These are phyloP conservation scores for Teunomyces barrocoloradensis DNA, from an alignment of 805 yeast genomes.

Conservation along the genomic window DNA sequence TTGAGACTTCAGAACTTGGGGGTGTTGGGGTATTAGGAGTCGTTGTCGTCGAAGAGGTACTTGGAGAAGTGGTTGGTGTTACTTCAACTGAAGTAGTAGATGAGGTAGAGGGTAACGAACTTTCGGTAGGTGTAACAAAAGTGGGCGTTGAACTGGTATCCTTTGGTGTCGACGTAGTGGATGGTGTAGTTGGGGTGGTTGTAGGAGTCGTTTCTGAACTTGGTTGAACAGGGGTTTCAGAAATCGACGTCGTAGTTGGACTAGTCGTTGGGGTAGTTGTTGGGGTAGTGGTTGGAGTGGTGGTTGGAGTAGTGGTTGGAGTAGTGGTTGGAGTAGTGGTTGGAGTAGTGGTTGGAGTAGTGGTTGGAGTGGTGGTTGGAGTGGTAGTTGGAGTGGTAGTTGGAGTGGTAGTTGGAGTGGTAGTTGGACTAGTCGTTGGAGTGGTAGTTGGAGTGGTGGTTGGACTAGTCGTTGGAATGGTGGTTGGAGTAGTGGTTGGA, in stretches of 20 bases:
- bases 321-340: not conserved
- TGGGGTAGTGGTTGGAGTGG: not conserved
- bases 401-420: no score
- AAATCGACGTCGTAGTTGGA: not conserved
- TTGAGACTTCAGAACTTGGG: not conserved
- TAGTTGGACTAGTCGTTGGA: no score
- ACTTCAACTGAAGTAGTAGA: not conserved
- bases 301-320: not conserved
- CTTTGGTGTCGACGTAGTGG: not conserved
- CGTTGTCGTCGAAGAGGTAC: not conserved
- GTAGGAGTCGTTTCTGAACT: not conserved
- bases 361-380: no score
- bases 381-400: no score
- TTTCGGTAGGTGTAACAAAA: not conserved
- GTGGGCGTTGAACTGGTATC: not conserved
- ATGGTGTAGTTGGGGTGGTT: not conserved
- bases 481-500: not conserved
- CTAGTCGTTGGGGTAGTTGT: not conserved
- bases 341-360: not conserved
- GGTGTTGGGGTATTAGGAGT: not conserved
- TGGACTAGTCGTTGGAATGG: no score
- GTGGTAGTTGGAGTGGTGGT: no score
- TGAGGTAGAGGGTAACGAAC: not conserved
- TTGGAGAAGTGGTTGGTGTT: not conserved
- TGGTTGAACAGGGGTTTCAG: not conserved